These are phyloP conservation scores for Cyclotella cryptica DNA, from an alignment of 108 stramenopile genomes.

Conservation along the genomic window DNA sequence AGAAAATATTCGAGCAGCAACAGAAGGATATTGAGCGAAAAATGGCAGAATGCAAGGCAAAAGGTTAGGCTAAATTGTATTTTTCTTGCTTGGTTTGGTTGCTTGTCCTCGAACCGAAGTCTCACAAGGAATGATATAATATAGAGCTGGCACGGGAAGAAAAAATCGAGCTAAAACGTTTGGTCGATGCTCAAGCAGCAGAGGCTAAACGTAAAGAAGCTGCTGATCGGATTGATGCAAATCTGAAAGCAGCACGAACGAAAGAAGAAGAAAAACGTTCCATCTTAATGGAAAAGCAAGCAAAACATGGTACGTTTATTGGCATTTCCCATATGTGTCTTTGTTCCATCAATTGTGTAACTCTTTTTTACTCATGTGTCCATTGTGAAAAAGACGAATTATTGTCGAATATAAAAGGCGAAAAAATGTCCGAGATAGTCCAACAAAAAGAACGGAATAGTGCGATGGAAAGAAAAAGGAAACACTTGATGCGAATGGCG, in stretches of 20 bases:
- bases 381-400: conserved; percentile 6
- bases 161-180: conserved; percentile 35
- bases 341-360: background rate
- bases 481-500: conserved; percentile 19
- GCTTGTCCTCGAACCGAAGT: background rate
- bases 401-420: conserved; percentile 9
- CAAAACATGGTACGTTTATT: conserved; percentile 1
- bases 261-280: conserved; percentile 22
- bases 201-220: conserved; percentile 29
- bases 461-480: conserved; percentile 32
- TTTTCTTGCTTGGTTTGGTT: background rate
- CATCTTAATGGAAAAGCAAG: conserved; percentile 20
- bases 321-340: background rate
- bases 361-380: background rate
- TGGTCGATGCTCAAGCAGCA: conserved; percentile 40
- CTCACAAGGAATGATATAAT: background rate
- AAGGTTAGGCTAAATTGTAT: background rate
- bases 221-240: conserved; percentile 15
- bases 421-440: conserved; percentile 9
- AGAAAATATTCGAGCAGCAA: conserved; percentile 28
- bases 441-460: conserved; percentile 15
- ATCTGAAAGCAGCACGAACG: conserved; percentile 20
- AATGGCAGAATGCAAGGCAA: conserved; percentile 27
- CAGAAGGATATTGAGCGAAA: conserved; percentile 27
- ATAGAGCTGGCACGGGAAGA: conserved; percentile 2